A percentile compares a stretch with the other conserved stretches of the same genome.
phyloP scores from a whole-genome alignment of 2,329 filamentous ascomycete genomes.

The Alternaria brassicicola region DNA sequence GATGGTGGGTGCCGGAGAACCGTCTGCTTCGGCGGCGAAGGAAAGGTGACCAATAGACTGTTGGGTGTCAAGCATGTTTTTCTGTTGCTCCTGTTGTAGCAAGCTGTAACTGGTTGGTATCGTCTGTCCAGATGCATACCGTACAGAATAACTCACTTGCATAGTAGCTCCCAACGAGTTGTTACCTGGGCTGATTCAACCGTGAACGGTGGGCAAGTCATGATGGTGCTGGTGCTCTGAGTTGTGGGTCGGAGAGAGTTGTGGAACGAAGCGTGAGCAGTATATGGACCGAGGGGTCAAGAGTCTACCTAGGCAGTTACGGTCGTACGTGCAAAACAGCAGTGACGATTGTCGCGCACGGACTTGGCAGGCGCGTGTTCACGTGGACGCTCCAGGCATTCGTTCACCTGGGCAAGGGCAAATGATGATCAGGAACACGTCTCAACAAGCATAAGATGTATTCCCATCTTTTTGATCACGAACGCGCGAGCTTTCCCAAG shows the following conservation, averaged over 20 bases:
- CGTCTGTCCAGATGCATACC: no score
- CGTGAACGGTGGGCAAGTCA: neutral
- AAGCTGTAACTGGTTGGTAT: neutral
- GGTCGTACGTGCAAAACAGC: neutral
- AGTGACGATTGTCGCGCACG: neutral
- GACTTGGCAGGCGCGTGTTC: neutral
- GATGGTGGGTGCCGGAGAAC: neutral
- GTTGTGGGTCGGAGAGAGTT: neutral
- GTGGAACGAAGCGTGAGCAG: neutral
- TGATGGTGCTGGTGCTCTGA: neutral
- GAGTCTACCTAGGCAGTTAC: neutral
- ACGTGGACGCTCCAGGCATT: neutral
- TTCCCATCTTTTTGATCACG: neutral
- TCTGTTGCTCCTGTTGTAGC: neutral
- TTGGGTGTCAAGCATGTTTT: neutral
- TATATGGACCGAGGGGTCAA: neutral
- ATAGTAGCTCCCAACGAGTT: neutral
- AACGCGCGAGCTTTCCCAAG: slow-evolving; percentile 62
- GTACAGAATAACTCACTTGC: neutral
- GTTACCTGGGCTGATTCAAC: neutral
- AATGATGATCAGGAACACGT: neutral
- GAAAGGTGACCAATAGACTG: neutral
- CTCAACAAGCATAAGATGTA: neutral
- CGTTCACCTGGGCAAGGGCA: neutral
- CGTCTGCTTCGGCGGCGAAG: neutral